phyloP scores from a whole-genome alignment of 2,329 filamentous ascomycete species.

The Colletotrichum nymphaeae region DNA sequence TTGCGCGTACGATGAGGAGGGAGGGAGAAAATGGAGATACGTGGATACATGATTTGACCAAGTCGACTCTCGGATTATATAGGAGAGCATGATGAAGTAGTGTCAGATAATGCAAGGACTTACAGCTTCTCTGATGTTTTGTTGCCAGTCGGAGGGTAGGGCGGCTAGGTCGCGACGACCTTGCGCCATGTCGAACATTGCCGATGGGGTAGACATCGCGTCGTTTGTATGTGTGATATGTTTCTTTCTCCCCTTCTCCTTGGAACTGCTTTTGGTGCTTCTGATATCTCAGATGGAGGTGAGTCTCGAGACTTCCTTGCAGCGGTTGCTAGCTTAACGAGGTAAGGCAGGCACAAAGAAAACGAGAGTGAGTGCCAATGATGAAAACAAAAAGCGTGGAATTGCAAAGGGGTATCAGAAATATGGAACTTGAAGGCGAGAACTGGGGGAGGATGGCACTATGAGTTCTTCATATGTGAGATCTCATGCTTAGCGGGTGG shows the following conservation, averaged over 20 bases:
- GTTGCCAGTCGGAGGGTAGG: constrained; percentile 35
- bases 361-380: constrained; percentile 3
- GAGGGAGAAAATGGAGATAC: too few relatives aligned
- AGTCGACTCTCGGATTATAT: neutral
- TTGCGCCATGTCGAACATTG: constrained; percentile 34
- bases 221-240: neutral
- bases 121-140: constrained; percentile 37
- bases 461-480: neutral
- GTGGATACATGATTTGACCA: too few relatives aligned
- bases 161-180: constrained; percentile 35
- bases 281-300: neutral
- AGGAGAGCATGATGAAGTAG: neutral
- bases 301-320: neutral
- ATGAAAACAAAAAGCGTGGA: neutral
- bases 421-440: neutral
- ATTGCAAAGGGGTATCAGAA: constrained; percentile 13
- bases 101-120: neutral
- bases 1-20: neutral
- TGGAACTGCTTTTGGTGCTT: neutral
- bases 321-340: neutral
- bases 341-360: neutral
- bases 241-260: neutral
- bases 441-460: neutral
- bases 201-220: constrained; percentile 30
- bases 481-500: constrained; percentile 9